Percentiles rank a stretch among this genome's conserved stretches.
Evolutionary conservation across 306 rosid genomes (phyloP).

Genomic region (Prunus padus): DNA sequence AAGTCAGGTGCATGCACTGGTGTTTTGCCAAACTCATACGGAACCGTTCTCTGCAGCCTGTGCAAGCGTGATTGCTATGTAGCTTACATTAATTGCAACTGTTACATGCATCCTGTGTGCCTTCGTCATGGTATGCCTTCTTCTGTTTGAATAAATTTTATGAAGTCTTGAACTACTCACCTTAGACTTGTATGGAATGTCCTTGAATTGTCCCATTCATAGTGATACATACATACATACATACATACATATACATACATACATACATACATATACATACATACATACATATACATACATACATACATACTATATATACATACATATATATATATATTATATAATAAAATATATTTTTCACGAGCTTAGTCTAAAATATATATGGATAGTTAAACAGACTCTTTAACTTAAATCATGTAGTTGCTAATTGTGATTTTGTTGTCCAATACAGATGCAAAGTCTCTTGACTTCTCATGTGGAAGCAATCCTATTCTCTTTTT

Average conservation of each 20-base stretch:
- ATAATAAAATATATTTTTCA: too few species aligned
- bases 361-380: not conserved
- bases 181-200: not conserved
- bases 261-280: too few species aligned
- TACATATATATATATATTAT: too few species aligned
- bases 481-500: conserved; percentile 49
- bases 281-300: too few species aligned
- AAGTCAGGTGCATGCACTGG: conserved; percentile 57
- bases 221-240: too few species aligned
- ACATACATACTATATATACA: too few species aligned
- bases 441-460: conserved; percentile 50
- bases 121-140: conserved; percentile 82
- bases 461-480: conserved; percentile 74
- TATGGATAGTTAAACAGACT: not conserved
- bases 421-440: conserved; percentile 6
- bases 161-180: not conserved
- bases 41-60: conserved; percentile 77
- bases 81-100: conserved; percentile 72
- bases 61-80: conserved; percentile 92
- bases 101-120: conserved; percentile 75
- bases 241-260: too few species aligned
- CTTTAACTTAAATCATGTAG: not conserved
- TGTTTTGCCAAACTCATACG: conserved; percentile 55
- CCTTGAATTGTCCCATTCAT: not conserved
- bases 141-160: not conserved